These are phyloP conservation scores for Aspergillus ellipticus DNA, from an alignment of 495 filamentous ascomycete genomes.

Conservation along the genomic window DNA sequence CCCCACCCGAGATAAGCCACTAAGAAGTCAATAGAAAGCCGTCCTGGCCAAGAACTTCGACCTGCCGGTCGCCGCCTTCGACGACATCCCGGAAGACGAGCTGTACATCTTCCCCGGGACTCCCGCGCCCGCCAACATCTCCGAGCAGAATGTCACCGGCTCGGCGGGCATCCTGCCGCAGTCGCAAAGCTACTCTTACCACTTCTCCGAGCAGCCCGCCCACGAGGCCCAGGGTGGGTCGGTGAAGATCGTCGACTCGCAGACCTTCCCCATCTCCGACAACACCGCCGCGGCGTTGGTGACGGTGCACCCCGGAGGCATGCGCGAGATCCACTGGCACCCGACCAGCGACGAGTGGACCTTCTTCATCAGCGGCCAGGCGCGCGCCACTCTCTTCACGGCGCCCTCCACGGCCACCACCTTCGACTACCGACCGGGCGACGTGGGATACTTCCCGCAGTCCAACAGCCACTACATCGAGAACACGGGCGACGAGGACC, in stretches of 20 bases:
- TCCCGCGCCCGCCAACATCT: slow-evolving; percentile 55
- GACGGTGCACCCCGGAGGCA: slow-evolving; percentile 63
- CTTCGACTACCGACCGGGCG: slow-evolving; percentile 73
- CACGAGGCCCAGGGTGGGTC: slow-evolving; percentile 57
- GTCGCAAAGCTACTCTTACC: slow-evolving; percentile 57
- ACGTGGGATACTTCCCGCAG: slow-evolving; percentile 66
- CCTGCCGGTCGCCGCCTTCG: slow-evolving; percentile 50
- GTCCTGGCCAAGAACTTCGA: slow-evolving; percentile 64
- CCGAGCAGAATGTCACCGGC: slow-evolving; percentile 58
- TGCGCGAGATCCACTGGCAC: slow-evolving; percentile 83
- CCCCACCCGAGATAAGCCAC: not conserved
- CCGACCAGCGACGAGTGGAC: slow-evolving; percentile 71
- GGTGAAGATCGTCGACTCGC: slow-evolving; percentile 64
- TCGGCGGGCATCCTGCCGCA: slow-evolving; percentile 53
- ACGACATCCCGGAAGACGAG: slow-evolving; percentile 54
- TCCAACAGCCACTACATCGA: slow-evolving; percentile 68
- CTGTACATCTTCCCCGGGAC: slow-evolving; percentile 71
- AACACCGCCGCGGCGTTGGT: slow-evolving; percentile 63
- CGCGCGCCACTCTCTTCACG: slow-evolving; percentile 62
- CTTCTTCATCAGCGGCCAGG: slow-evolving; percentile 67
- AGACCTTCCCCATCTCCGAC: slow-evolving; percentile 56
- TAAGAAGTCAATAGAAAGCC: slow-evolving; percentile 32
- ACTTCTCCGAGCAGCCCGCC: slow-evolving; percentile 60
- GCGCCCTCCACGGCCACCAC: slow-evolving; percentile 57
- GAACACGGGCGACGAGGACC: slow-evolving; percentile 65